These are phyloP conservation scores for Wickerhamiella hasegawae DNA, from an alignment of 805 yeast species.

Conservation along the genomic window DNA sequence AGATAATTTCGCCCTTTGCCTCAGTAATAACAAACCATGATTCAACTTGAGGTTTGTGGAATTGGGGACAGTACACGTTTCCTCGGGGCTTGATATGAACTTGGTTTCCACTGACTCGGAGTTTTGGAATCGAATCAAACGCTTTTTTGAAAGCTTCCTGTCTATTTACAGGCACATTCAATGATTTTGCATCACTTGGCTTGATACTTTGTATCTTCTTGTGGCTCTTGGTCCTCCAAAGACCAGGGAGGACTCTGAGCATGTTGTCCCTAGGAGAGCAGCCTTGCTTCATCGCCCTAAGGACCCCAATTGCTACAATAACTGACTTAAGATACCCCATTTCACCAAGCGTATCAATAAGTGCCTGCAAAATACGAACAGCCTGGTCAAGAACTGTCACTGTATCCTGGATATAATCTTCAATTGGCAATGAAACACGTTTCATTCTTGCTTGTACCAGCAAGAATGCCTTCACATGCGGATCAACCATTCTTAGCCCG, in stretches of 20 bases:
- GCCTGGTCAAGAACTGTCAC: constrained; percentile 87
- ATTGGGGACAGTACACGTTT: constrained; percentile 55
- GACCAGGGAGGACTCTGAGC: constrained; percentile 12
- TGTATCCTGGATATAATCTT: constrained; percentile 90
- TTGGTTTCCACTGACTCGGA: constrained; percentile 10
- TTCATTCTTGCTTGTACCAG: constrained; percentile 59
- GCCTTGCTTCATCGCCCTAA: constrained; percentile 83
- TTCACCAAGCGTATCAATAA: constrained; percentile 78
- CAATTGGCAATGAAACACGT: constrained; percentile 70
- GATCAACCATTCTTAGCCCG: constrained; percentile 55
- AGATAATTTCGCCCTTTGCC: constrained; percentile 35
- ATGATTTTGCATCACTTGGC: constrained; percentile 23
- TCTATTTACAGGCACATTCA: constrained; percentile 29
- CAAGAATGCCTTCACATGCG: constrained; percentile 64
- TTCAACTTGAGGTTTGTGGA: constrained; percentile 83
- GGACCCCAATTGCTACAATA: constrained; percentile 41
- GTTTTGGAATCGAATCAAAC: constrained; percentile 46
- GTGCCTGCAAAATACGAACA: constrained; percentile 84
- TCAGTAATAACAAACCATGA: constrained; percentile 72
- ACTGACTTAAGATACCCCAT: constrained; percentile 54
- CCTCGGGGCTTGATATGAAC: constrained; percentile 34
- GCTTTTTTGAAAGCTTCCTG: constrained; percentile 35
- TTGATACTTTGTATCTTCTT: constrained; percentile 18
- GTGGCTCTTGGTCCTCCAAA: constrained; percentile 5
- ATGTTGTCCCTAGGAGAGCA: constrained; percentile 8